Conservation (phyloP, 202 grass and related monocot species). For the Panicum hallii region DNA sequence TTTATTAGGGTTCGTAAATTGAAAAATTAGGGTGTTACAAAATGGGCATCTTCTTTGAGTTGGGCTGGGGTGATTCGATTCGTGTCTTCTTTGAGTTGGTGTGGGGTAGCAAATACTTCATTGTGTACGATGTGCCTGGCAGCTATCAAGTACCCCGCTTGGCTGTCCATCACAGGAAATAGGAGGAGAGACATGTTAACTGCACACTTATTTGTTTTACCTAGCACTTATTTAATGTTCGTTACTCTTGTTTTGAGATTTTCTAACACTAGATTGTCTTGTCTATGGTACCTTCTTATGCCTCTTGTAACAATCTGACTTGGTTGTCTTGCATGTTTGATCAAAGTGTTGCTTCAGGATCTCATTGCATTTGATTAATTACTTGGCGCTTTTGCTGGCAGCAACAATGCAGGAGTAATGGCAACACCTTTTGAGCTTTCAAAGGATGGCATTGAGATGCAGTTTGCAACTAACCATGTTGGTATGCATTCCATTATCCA, state of each 20-base stretch:
- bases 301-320: not conserved
- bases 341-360: slow-evolving; percentile 8
- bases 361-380: not conserved
- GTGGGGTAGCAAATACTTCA: not conserved
- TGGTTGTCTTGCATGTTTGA: not conserved
- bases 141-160: not conserved
- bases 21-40: too few relatives aligned
- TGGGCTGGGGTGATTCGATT: not conserved
- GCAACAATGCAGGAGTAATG: slow-evolving; percentile 96
- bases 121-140: not conserved
- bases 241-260: not conserved
- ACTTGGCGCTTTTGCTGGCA: slow-evolving; percentile 45
- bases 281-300: not conserved
- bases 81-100: not conserved
- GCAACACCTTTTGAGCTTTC: slow-evolving; percentile 84
- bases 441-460: slow-evolving; percentile 91
- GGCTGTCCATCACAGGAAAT: not conserved
- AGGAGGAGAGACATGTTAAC: not conserved
- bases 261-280: not conserved
- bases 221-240: not conserved
- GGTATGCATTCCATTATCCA: slow-evolving; percentile 52
- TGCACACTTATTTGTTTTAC: not conserved
- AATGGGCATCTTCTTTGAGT: not conserved
- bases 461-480: slow-evolving; percentile 96
- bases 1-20: too few relatives aligned